These are phyloP conservation scores for Naganishia vaughanmartiniae DNA, from an alignment of 768 basidiomycete species.

Conservation along the genomic window DNA sequence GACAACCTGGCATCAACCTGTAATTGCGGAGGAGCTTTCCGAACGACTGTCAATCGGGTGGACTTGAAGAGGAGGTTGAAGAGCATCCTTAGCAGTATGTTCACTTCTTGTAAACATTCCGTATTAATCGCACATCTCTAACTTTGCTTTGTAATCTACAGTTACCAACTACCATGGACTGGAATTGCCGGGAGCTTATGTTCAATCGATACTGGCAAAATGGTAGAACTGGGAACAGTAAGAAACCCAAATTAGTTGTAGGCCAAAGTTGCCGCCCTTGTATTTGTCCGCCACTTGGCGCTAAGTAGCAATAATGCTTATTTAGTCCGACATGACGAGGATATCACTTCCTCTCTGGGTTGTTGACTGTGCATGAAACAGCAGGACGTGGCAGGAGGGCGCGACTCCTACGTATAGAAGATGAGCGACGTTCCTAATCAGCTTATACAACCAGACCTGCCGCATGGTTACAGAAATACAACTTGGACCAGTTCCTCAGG, in stretches of 20 bases:
- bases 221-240: constrained; percentile 35
- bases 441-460: too few relatives aligned
- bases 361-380: too few relatives aligned
- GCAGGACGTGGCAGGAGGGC: too few relatives aligned
- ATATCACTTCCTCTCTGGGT: too few relatives aligned
- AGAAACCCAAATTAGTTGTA: background rate
- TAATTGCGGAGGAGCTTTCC: constrained; percentile 80
- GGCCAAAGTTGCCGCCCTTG: background rate
- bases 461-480: too few relatives aligned
- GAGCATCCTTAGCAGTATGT: constrained; percentile 66
- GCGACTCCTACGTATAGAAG: too few relatives aligned
- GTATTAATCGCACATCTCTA: background rate
- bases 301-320: too few relatives aligned
- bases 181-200: constrained; percentile 46
- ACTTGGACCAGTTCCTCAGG: too few relatives aligned
- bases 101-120: background rate
- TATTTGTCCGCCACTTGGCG: background rate
- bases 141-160: constrained; percentile 23
- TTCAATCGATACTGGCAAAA: constrained; percentile 37
- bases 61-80: constrained; percentile 70
- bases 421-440: too few relatives aligned
- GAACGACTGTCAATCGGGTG: constrained; percentile 67
- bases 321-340: too few relatives aligned
- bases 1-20: constrained; percentile 84
- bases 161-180: constrained; percentile 51